Evolutionary conservation across 345 rosid genomes (phyloP).

Genomic region (Geranium rotundifolium): DNA sequence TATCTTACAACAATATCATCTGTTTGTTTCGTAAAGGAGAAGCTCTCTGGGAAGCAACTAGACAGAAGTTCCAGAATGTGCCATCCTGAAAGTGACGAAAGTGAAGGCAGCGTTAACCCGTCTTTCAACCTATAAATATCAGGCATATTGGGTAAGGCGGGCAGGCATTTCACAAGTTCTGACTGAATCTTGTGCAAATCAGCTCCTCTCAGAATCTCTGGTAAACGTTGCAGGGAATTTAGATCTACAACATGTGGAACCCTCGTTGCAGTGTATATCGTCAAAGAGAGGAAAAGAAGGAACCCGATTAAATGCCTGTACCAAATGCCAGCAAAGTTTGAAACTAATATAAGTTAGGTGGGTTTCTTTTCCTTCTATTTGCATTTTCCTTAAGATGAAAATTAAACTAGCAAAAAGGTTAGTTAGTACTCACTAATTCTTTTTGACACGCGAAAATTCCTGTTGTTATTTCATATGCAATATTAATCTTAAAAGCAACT

Average conservation of each 20-base stretch:
- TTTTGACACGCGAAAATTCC: too few relatives aligned
- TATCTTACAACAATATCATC: slow-evolving; percentile 71
- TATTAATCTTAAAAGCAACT: too few relatives aligned
- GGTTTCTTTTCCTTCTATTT: not conserved
- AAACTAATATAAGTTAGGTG: not conserved
- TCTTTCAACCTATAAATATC: slow-evolving; percentile 41
- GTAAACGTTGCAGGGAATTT: slow-evolving; percentile 49
- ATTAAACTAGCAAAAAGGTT: too few relatives aligned
- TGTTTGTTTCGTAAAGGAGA: slow-evolving; percentile 48
- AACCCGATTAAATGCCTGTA: slow-evolving; percentile 97
- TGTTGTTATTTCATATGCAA: too few relatives aligned
- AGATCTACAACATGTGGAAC: slow-evolving; percentile 75
- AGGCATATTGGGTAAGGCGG: slow-evolving; percentile 54
- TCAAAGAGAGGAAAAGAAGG: slow-evolving; percentile 77
- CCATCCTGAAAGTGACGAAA: slow-evolving; percentile 23
- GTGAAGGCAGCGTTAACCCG: slow-evolving; percentile 28
- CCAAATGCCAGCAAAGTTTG: not conserved
- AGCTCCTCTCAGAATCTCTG: slow-evolving; percentile 49
- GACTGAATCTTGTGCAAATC: slow-evolving; percentile 65
- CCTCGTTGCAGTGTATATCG: slow-evolving; percentile 74
- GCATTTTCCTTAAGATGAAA: too few relatives aligned
- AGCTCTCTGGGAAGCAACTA: slow-evolving; percentile 80
- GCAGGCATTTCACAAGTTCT: slow-evolving; percentile 51
- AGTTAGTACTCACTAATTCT: too few relatives aligned
- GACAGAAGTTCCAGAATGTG: slow-evolving; percentile 65